phyloP scores from a whole-genome alignment of 352 stramenopile genomes.

The Globisporangium cystogenes region DNA sequence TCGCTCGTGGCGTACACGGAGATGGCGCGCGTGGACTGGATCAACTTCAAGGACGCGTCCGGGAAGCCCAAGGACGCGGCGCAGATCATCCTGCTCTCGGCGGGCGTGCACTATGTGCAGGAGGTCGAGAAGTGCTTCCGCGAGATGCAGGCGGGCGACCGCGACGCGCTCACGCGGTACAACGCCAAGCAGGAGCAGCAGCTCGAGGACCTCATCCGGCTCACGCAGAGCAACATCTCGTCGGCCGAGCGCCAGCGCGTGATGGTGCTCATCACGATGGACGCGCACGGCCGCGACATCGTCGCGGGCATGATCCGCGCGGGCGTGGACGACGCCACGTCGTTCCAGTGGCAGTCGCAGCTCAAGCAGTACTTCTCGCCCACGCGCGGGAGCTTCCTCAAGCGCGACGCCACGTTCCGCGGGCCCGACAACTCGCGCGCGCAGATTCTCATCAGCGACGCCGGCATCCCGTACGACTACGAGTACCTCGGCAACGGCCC shows the following conservation, averaged over 20 bases:
- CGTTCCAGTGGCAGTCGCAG: conserved; percentile 95
- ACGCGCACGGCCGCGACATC: conserved; percentile 93
- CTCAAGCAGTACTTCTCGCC: conserved; percentile 95
- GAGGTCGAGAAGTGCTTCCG: conserved; percentile 89
- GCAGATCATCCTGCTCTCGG: conserved; percentile 93
- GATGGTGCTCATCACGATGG: conserved; percentile 96
- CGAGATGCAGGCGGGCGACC: conserved; percentile 68
- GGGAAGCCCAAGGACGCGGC: conserved; percentile 90
- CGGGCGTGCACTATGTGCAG: conserved; percentile 91
- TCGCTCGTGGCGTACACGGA: conserved; percentile 89
- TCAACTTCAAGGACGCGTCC: conserved; percentile 91
- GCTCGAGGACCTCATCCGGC: conserved; percentile 91
- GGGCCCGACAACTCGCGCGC: conserved; percentile 70
- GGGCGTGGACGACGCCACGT: conserved; percentile 73
- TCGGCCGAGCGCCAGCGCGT: conserved; percentile 91
- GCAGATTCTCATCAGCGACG: conserved; percentile 90
- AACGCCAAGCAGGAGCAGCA: conserved; percentile 91
- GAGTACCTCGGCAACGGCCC: conserved; percentile 95
- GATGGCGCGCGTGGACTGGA: conserved; percentile 93
- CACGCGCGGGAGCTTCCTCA: conserved; percentile 83
- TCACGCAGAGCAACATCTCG: conserved; percentile 90
- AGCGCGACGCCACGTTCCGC: conserved; percentile 88
- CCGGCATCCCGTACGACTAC: conserved; percentile 95
- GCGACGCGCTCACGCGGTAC: conserved; percentile 88
- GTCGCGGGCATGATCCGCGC: conserved; percentile 94